These are phyloP conservation scores for Chaetomiaceae sp. DNA, from an alignment of 2,329 filamentous ascomycete species.

Conservation along the genomic window DNA sequence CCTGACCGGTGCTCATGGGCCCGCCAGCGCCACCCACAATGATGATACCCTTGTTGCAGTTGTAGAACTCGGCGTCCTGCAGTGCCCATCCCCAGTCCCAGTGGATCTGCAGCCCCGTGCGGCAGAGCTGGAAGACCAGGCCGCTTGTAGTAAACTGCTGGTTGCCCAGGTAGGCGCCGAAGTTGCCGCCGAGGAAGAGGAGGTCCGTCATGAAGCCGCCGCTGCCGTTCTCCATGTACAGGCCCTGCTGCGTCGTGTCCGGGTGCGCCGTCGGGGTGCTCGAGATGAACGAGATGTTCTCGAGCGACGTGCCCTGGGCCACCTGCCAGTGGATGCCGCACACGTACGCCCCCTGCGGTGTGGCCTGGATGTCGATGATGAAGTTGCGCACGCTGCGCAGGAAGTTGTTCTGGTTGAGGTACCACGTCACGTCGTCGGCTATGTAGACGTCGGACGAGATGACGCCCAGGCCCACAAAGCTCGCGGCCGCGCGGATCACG, in stretches of 20 bases:
- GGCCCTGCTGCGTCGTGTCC: background rate
- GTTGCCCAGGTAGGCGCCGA: background rate
- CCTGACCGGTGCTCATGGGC: too few relatives aligned
- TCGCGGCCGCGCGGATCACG: too few relatives aligned
- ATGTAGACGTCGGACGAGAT: too few relatives aligned
- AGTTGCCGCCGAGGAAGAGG: background rate
- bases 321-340: slow-evolving; percentile 4
- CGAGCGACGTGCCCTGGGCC: background rate
- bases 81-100: slow-evolving; percentile 7
- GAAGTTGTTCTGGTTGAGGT: slow-evolving; percentile 1
- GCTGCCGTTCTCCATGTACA: slow-evolving; percentile 3
- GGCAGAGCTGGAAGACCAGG: background rate
- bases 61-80: background rate
- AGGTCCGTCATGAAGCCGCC: slow-evolving; percentile 1
- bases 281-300: background rate
- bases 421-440: background rate
- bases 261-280: background rate
- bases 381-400: background rate
- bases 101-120: background rate
- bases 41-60: background rate
- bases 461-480: too few relatives aligned
- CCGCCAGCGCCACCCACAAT: too few relatives aligned
- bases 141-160: slow-evolving; percentile 15
- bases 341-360: too few relatives aligned
- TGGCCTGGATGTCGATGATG: background rate